A percentile compares a stretch with the other conserved stretches of the same genome.
These are phyloP conservation scores for Agaricus blazei DNA, from an alignment of 768 basidiomycete species.

Conservation along the genomic window DNA sequence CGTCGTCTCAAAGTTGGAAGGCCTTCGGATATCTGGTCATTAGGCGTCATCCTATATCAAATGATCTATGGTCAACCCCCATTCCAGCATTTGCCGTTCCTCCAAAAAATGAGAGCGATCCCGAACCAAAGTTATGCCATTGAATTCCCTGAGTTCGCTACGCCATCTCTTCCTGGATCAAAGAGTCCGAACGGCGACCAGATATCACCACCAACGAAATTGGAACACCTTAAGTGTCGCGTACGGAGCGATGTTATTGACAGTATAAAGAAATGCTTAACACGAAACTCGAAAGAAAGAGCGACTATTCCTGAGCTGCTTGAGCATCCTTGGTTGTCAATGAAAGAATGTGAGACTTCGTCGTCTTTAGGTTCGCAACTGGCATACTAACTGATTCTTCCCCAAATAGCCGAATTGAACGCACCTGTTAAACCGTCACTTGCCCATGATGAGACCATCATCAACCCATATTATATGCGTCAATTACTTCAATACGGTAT, in stretches of 20 bases:
- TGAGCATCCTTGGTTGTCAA: constrained; percentile 72
- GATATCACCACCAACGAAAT: constrained; percentile 44
- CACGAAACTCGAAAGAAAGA: constrained; percentile 74
- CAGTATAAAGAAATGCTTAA: constrained; percentile 78
- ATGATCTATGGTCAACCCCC: constrained; percentile 96
- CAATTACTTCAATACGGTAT: constrained; percentile 73
- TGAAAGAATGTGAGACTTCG: constrained; percentile 47
- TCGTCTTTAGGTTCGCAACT: not conserved
- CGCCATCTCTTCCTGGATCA: constrained; percentile 42
- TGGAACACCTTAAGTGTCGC: constrained; percentile 65
- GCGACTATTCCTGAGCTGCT: constrained; percentile 86
- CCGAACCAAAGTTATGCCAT: constrained; percentile 74
- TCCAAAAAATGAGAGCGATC: constrained; percentile 92
- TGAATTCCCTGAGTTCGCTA: constrained; percentile 71
- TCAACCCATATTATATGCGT: constrained; percentile 76
- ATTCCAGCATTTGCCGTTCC: constrained; percentile 79
- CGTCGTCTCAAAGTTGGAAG: constrained; percentile 91
- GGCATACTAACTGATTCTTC: not conserved
- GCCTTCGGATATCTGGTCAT: constrained; percentile 94
- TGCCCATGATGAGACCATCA: constrained; percentile 58
- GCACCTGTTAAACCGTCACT: constrained; percentile 28
- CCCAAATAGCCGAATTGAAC: constrained; percentile 6
- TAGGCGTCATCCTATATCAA: constrained; percentile 97
- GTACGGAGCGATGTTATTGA: constrained; percentile 75
- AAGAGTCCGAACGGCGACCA: constrained; percentile 22